phyloP scores from a whole-genome alignment of 78 protist species.

The Speleostelium caveatum region DNA sequence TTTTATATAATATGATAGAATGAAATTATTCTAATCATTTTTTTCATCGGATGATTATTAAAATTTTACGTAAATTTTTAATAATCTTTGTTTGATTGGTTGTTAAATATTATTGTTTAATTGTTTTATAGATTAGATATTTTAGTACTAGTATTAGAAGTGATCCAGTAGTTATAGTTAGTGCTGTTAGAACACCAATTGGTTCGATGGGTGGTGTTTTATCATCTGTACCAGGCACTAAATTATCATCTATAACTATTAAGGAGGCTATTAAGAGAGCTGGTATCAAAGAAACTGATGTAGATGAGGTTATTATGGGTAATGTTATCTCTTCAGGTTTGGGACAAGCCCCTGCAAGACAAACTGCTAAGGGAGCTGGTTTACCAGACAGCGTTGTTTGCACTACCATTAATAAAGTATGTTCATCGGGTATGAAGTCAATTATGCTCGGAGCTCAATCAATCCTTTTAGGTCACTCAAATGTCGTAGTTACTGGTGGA shows the following conservation, averaged over 20 bases:
- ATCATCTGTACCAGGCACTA: constrained; percentile 83
- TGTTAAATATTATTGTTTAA: no score
- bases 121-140: no score
- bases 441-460: constrained; percentile 94
- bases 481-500: constrained; percentile 95
- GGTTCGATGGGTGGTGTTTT: constrained; percentile 86
- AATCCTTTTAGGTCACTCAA: constrained; percentile 87
- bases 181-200: constrained; percentile 94
- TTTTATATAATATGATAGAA: no score
- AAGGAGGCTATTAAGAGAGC: constrained; percentile 87
- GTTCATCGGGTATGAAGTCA: constrained; percentile 98
- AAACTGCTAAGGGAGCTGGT: constrained; percentile 91
- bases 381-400: constrained; percentile 49
- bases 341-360: constrained; percentile 93
- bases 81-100: no score
- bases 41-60: no score
- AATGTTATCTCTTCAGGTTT: constrained; percentile 89
- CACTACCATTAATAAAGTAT: constrained; percentile 92
- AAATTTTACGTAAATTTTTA: no score
- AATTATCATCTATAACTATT: constrained; percentile 91
- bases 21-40: no score
- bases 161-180: constrained; percentile 87
- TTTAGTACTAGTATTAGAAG: neutral
- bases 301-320: constrained; percentile 92
- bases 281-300: constrained; percentile 42